Evolutionary conservation across 2,329 filamentous ascomycete genomes (phyloP), one percentile per base, ranked within the genome.

Genomic region (Colletotrichum spinosum): DNA sequence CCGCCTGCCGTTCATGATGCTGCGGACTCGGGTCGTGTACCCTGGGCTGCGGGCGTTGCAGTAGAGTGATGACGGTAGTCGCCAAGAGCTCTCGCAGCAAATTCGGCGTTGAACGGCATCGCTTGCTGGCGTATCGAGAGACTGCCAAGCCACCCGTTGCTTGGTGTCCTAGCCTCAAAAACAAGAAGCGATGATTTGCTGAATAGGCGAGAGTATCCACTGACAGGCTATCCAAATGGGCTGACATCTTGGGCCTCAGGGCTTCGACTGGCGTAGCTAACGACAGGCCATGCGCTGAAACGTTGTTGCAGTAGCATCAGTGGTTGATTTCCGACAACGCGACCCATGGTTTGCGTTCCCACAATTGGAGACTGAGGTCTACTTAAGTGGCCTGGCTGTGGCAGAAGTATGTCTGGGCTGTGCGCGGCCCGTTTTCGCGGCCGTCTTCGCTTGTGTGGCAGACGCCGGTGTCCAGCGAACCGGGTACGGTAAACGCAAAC

Each of bases 341-440:
- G 52, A 25, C 48, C 42, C 13, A 44, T 37, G 25, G 39, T 49
- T 37, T 38, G 57, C 17, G 41, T 45, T 44, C 38, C 25, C 55
- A 41, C 56, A 41, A 39, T 25, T 25, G 4, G 25, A 25, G 25
- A 25, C 53, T 52, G 39, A 52, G 34, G 45, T 33, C 35, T 42
- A 39, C 10, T 17, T 34, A 34, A 44, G 45, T 44, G 52, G 59
- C 52, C 63, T 66, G 52, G 59, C 63, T 53, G 52, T 65, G 46
- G 25, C 25, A 25, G 25, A 25, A n/a, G 42, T n/a, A 44, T 63
- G 41, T 15, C 38, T 34, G 44, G 48, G 60, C 55, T 46, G 58
- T 65, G 58, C 63, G 52, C 58, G 63, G 53, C 59, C 63, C 38
- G 41, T 58, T 66, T 45, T 46, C 13, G 54, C 49, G 64, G 17